A percentile compares a stretch with the other conserved stretches of the same genome.
Evolutionary conservation across 768 basidiomycete species (phyloP).

Genomic region (Mycena rosella): DNA sequence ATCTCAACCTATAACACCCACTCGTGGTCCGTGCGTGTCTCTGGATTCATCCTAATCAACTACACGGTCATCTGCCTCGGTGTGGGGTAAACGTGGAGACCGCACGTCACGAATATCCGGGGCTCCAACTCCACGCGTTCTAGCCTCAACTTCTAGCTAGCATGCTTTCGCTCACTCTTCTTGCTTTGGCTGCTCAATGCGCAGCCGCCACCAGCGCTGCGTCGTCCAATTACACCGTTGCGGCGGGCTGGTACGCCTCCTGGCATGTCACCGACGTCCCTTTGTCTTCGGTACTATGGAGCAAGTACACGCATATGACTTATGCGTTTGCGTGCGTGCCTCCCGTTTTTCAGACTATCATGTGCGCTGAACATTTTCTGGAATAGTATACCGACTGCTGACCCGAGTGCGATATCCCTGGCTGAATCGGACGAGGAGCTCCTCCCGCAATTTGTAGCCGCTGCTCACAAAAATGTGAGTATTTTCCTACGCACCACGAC

Average conservation of each 20-base stretch:
- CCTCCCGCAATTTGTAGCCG: slow-evolving; percentile 68
- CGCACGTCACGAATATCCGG: slow-evolving; percentile 15
- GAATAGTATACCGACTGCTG: slow-evolving; percentile 52
- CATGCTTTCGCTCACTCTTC: slow-evolving; percentile 29
- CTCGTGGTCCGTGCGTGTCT: too few species aligned
- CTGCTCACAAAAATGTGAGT: slow-evolving; percentile 58
- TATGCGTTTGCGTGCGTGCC: slow-evolving; percentile 78
- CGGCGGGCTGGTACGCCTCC: slow-evolving; percentile 75
- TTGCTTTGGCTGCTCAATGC: slow-evolving; percentile 17
- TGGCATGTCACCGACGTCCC: slow-evolving; percentile 70
- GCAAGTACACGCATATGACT: slow-evolving; percentile 73
- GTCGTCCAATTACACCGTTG: slow-evolving; percentile 46
- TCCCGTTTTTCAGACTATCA: slow-evolving; percentile 12
- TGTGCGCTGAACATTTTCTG: neutral
- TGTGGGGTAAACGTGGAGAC: slow-evolving; percentile 34
- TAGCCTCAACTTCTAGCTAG: neutral
- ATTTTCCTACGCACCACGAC: neutral
- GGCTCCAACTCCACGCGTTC: neutral
- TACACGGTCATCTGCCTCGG: slow-evolving; percentile 27
- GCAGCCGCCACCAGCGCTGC: slow-evolving; percentile 23
- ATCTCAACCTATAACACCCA: too few species aligned
- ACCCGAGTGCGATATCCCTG: slow-evolving; percentile 51
- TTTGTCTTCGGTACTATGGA: slow-evolving; percentile 71
- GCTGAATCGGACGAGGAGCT: slow-evolving; percentile 61
- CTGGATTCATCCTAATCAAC: neutral